Percentiles rank a stretch among this genome's conserved stretches.
phyloP scores from a whole-genome alignment of 352 stramenopile species.

The Globisporangium cylindrosporum region DNA sequence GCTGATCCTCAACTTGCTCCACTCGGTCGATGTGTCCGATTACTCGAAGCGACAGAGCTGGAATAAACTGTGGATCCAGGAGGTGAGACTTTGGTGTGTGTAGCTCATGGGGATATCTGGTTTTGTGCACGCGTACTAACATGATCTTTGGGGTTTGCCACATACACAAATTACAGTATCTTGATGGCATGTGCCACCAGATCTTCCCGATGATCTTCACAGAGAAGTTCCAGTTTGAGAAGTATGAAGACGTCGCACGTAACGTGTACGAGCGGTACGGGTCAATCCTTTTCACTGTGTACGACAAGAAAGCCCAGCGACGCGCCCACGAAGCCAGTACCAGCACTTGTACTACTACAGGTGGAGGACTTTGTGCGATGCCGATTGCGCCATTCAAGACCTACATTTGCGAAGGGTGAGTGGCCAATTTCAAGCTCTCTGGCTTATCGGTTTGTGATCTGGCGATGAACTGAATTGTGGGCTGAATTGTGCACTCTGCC shows the following conservation, averaged over 20 bases:
- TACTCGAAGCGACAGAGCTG: slow-evolving; percentile 32
- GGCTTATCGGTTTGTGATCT: neutral
- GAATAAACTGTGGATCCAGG: slow-evolving; percentile 55
- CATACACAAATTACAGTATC: slow-evolving; percentile 34
- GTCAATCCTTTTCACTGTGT: slow-evolving; percentile 32
- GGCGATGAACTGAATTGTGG: neutral
- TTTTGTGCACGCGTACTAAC: neutral
- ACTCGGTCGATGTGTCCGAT: slow-evolving; percentile 39
- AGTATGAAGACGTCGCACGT: slow-evolving; percentile 48
- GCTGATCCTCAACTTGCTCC: slow-evolving; percentile 66
- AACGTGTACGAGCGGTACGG: slow-evolving; percentile 58
- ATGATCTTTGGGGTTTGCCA: neutral
- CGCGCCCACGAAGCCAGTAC: neutral
- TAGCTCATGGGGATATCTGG: neutral
- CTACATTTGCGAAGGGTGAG: slow-evolving; percentile 54
- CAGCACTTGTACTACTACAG: neutral
- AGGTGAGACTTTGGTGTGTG: slow-evolving; percentile 29
- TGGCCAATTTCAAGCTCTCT: neutral
- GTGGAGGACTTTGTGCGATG: slow-evolving; percentile 13
- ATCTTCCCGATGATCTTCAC: slow-evolving; percentile 67
- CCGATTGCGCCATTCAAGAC: slow-evolving; percentile 41
- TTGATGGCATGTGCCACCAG: slow-evolving; percentile 67
- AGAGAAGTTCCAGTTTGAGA: slow-evolving; percentile 47
- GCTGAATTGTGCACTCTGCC: neutral
- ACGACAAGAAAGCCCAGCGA: slow-evolving; percentile 13